Evolutionary conservation across 2,329 filamentous ascomycete genomes (phyloP).

Genomic region (Diaporthe helianthi): DNA sequence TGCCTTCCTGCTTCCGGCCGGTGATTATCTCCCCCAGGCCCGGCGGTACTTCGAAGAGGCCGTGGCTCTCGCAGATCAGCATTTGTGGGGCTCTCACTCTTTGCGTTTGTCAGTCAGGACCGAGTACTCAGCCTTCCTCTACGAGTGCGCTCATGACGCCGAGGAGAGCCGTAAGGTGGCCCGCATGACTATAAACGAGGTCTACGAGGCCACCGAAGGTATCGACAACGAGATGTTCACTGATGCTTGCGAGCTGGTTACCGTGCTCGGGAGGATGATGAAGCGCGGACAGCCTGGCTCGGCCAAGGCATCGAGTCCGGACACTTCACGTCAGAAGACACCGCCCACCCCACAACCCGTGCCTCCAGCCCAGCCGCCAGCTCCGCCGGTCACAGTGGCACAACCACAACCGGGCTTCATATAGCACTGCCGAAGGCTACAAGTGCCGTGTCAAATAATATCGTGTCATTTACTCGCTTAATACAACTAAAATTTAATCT

Average conservation of each 20-base stretch:
- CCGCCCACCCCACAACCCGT: not conserved
- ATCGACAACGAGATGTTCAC: constrained; percentile 96
- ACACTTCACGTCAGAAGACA: constrained; percentile 33
- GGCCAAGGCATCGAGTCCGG: constrained; percentile 43
- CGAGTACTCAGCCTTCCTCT: constrained; percentile 91
- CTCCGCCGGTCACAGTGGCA: constrained; percentile 12
- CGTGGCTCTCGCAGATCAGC: constrained; percentile 72
- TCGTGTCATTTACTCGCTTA: not conserved
- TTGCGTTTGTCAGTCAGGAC: constrained; percentile 88
- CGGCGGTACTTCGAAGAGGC: constrained; percentile 83
- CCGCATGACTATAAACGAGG: constrained; percentile 83
- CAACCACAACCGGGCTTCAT: constrained; percentile 28
- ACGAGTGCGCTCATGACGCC: constrained; percentile 87
- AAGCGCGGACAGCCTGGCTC: constrained; percentile 65
- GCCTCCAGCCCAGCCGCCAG: constrained; percentile 16
- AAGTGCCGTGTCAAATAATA: not conserved
- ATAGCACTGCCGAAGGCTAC: not conserved
- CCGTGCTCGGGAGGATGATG: constrained; percentile 87
- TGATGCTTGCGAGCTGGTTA: constrained; percentile 88
- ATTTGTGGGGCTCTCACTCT: constrained; percentile 88
- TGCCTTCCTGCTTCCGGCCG: constrained; percentile 79
- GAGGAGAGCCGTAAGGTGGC: constrained; percentile 79
- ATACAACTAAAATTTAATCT: constrained; percentile 5
- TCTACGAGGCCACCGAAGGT: constrained; percentile 88
- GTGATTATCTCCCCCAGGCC: constrained; percentile 84